These are phyloP conservation scores for Trichoderma orchidacearum DNA, from an alignment of 495 filamentous ascomycete species.

Conservation along the genomic window DNA sequence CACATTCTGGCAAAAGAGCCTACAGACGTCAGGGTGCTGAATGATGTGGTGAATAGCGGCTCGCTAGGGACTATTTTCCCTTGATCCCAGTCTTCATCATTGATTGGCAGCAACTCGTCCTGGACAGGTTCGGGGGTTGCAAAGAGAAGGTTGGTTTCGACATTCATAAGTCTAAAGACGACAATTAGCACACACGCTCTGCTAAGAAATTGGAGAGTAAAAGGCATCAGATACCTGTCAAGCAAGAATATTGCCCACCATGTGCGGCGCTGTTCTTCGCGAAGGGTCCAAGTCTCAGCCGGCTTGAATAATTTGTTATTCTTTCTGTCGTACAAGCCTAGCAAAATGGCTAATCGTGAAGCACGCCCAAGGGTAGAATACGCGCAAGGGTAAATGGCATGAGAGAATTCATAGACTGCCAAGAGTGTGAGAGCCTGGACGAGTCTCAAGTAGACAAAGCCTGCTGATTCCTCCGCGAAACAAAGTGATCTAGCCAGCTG, in stretches of 20 bases:
- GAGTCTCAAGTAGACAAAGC: neutral
- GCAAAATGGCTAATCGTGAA: neutral
- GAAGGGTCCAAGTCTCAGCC: neutral
- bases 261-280: neutral
- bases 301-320: neutral
- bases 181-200: neutral
- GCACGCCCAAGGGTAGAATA: neutral
- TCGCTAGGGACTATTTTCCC: neutral
- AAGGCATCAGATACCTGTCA: neutral
- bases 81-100: neutral
- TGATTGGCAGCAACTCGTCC: neutral
- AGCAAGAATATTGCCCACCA: neutral
- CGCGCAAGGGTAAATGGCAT: neutral
- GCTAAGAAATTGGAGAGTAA: neutral
- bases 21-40: neutral
- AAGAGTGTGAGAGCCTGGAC: neutral
- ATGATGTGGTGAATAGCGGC: neutral
- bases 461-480: neutral
- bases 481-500: neutral
- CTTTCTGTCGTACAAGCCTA: neutral
- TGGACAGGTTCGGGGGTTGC: neutral
- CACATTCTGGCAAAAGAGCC: neutral
- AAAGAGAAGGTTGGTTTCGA: neutral
- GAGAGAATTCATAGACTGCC: neutral
- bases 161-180: neutral